These are phyloP conservation scores for Fusarium dimerum DNA, from an alignment of 2,329 filamentous ascomycete genomes.

Conservation along the genomic window DNA sequence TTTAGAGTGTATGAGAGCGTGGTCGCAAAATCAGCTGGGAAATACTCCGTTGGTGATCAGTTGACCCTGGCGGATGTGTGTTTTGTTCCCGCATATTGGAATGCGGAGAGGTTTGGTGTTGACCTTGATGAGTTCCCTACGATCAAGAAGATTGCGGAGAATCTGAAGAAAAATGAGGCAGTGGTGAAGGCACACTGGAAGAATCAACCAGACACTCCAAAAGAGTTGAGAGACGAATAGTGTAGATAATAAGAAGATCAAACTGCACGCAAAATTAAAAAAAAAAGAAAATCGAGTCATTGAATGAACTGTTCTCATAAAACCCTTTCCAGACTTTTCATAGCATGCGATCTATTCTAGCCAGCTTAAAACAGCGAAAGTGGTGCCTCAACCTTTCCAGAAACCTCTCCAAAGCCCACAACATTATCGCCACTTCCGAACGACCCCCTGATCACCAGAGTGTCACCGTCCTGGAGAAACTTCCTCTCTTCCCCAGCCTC, in stretches of 20 bases:
- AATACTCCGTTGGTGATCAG: conserved; percentile 56
- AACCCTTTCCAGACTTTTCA: too few relatives aligned
- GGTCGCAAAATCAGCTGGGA: conserved; percentile 40
- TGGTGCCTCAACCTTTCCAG: conserved; percentile 55
- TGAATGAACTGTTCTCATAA: not conserved
- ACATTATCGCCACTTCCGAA: conserved; percentile 66
- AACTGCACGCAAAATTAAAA: too few relatives aligned
- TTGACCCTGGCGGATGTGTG: conserved; percentile 61
- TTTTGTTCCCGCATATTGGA: conserved; percentile 59
- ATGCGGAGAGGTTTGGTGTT: conserved; percentile 55
- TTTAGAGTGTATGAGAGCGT: conserved; percentile 58
- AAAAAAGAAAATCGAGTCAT: too few relatives aligned
- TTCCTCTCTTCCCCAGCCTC: conserved; percentile 65
- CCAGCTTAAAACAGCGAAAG: conserved; percentile 31
- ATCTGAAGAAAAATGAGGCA: conserved; percentile 49
- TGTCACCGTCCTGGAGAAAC: conserved; percentile 76
- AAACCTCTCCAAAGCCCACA: conserved; percentile 77
- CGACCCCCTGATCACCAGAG: conserved; percentile 64
- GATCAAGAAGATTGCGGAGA: conserved; percentile 45
- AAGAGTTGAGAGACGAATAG: conserved; percentile 26
- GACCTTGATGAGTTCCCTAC: conserved; percentile 51
- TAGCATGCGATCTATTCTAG: too few relatives aligned
- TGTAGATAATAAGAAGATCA: not conserved
- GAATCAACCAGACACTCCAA: conserved; percentile 51
- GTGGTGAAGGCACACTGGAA: conserved; percentile 56